Conservation (phyloP, 2,329 filamentous ascomycete genomes). For the Davidsoniella virescens region DNA sequence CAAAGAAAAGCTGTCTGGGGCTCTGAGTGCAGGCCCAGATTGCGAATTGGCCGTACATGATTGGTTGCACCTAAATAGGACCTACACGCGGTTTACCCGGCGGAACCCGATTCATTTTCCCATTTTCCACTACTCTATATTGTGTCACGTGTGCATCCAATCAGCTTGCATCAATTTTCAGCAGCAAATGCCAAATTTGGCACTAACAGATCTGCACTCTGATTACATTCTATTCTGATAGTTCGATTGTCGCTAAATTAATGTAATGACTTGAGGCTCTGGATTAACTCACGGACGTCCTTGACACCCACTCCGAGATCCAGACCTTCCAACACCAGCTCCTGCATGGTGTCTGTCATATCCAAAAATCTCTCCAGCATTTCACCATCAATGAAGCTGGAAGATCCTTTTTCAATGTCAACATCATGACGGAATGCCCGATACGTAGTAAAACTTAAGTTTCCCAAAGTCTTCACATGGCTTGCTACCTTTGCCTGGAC, state of each 20-base stretch:
- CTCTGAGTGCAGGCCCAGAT: conserved; percentile 6
- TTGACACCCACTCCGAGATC: conserved; percentile 38
- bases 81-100: conserved; percentile 10
- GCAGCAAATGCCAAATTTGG: not conserved
- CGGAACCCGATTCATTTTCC: conserved; percentile 8
- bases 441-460: conserved; percentile 61
- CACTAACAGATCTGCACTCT: not conserved
- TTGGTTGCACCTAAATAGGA: conserved; percentile 3
- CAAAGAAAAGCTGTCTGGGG: conserved; percentile 1
- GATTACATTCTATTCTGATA: not conserved
- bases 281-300: conserved; percentile 44
- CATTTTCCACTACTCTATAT: not conserved
- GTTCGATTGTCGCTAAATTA: conserved; percentile 20
- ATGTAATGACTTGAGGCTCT: conserved; percentile 47
- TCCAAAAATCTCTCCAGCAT: conserved; percentile 75
- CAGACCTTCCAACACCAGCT: conserved; percentile 34
- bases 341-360: conserved; percentile 41
- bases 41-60: conserved; percentile 9
- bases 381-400: conserved; percentile 83
- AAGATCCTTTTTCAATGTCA: conserved; percentile 58
- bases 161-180: conserved; percentile 1
- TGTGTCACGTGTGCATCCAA: conserved; percentile 6
- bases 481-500: conserved; percentile 59
- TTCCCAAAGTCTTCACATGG: conserved; percentile 51
- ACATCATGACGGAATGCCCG: conserved; percentile 67